Percentiles rank a stretch among this genome's conserved stretches.
Conservation (phyloP, 352 stramenopile genomes). For the Pythium phragmitis region DNA sequence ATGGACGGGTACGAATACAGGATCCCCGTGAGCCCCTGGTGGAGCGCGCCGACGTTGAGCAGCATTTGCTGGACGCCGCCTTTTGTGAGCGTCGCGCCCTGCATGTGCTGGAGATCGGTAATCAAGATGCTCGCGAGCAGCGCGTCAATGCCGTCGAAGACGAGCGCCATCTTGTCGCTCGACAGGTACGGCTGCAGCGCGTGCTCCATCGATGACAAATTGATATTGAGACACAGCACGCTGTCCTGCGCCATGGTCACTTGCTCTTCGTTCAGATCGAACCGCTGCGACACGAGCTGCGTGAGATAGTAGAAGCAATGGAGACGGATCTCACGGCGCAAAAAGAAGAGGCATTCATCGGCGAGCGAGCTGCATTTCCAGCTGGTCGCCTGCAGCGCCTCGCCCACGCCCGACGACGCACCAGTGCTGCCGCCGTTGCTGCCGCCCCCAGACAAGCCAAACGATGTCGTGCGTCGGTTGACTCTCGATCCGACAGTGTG, state of each 20-base stretch:
- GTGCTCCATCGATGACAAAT: conserved; percentile 72
- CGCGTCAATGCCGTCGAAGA: conserved; percentile 71
- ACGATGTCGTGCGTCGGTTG: conserved; percentile 17
- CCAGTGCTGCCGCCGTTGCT: not conserved
- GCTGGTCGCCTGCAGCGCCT: conserved; percentile 53
- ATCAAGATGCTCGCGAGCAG: conserved; percentile 67
- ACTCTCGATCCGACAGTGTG: conserved; percentile 21
- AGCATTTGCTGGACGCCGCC: conserved; percentile 80
- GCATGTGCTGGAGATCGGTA: conserved; percentile 62
- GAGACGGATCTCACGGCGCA: conserved; percentile 71
- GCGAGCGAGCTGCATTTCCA: conserved; percentile 71
- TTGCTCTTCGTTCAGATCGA: conserved; percentile 53
- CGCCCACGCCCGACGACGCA: conserved; percentile 8
- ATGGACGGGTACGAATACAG: conserved; percentile 70
- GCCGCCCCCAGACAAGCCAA: conserved; percentile 5
- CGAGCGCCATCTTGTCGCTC: conserved; percentile 71
- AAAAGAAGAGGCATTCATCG: conserved; percentile 76
- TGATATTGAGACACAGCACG: conserved; percentile 74
- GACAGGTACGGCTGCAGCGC: conserved; percentile 68
- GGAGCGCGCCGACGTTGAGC: conserved; percentile 70
- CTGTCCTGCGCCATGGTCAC: conserved; percentile 69
- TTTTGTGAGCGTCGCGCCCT: conserved; percentile 56
- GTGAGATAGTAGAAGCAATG: conserved; percentile 80
- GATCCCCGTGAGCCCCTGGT: conserved; percentile 69
- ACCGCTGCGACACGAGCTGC: conserved; percentile 66